These are phyloP conservation scores for Phoma sp. DNA, from an alignment of 2,329 filamentous ascomycete genomes.

Conservation along the genomic window DNA sequence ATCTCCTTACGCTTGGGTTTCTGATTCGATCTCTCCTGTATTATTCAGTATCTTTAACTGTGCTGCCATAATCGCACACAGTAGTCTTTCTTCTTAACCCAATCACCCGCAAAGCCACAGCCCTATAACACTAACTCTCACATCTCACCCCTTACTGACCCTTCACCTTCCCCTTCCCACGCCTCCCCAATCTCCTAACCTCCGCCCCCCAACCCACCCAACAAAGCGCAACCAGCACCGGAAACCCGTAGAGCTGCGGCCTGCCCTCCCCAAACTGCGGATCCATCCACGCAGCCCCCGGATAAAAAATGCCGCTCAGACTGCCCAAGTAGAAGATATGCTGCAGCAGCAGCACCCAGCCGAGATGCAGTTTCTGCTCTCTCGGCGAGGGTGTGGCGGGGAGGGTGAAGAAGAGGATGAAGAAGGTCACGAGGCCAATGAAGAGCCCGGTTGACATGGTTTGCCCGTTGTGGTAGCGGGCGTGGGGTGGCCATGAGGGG, in stretches of 20 bases:
- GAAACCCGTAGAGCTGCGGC: conserved; percentile 47
- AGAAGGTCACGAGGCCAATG: conserved; percentile 39
- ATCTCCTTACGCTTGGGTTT: no score
- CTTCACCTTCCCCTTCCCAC: background rate
- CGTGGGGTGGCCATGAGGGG: conserved; percentile 58
- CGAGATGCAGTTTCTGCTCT: conserved; percentile 16
- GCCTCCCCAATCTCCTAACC: background rate
- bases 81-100: no score
- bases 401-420: background rate
- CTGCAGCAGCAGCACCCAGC: conserved; percentile 40
- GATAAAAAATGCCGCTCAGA: conserved; percentile 55
- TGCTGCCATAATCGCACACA: background rate
- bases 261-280: conserved; percentile 53
- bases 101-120: no score
- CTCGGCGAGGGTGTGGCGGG: background rate
- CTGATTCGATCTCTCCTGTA: no score
- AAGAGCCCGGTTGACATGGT: conserved; percentile 57
- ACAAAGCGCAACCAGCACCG: conserved; percentile 24
- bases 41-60: no score
- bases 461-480: conserved; percentile 61
- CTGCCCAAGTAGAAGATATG: conserved; percentile 55
- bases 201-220: conserved; percentile 35
- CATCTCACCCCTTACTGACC: background rate
- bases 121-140: background rate
- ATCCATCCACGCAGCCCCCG: conserved; percentile 53